Percentiles rank a stretch among this genome's conserved stretches.
Evolutionary conservation across 257 asterid genomes (phyloP).

Genomic region (Marsdenia floribunda): DNA sequence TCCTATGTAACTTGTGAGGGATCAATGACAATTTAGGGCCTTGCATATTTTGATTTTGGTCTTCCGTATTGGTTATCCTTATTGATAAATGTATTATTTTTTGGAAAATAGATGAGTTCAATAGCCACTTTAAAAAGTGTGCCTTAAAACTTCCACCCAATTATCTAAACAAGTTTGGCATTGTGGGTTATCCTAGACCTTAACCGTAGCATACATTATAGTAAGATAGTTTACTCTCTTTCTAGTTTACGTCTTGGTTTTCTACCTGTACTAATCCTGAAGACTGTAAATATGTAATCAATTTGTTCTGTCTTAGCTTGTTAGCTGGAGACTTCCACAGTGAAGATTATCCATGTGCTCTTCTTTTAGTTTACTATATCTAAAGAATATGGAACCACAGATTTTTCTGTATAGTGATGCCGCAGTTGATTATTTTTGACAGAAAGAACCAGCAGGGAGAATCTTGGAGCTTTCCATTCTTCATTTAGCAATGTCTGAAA

Average conservation of each 20-base stretch:
- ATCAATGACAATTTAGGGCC: background rate
- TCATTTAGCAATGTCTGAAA: slow-evolving; percentile 95
- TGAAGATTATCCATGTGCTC: background rate
- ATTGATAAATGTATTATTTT: background rate
- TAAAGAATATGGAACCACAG: background rate
- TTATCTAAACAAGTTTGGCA: background rate
- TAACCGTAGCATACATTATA: background rate
- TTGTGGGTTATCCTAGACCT: background rate
- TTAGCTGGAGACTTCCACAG: background rate
- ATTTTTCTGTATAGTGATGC: slow-evolving; percentile 10
- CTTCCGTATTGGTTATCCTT: background rate
- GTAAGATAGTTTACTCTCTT: background rate
- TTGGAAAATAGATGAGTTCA: background rate
- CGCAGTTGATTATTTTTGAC: slow-evolving; percentile 17
- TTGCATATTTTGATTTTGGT: background rate
- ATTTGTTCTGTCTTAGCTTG: background rate
- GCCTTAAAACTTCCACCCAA: background rate
- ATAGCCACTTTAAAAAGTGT: background rate
- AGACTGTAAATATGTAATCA: background rate
- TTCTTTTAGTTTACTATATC: background rate
- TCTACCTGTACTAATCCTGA: background rate
- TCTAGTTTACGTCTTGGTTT: background rate
- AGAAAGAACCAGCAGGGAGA: slow-evolving; percentile 80
- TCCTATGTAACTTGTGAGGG: background rate
- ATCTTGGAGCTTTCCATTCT: slow-evolving; percentile 86